These are phyloP conservation scores for Rhizomucor miehei DNA, from an alignment of 371 early-diverging fungal species.

Conservation along the genomic window DNA sequence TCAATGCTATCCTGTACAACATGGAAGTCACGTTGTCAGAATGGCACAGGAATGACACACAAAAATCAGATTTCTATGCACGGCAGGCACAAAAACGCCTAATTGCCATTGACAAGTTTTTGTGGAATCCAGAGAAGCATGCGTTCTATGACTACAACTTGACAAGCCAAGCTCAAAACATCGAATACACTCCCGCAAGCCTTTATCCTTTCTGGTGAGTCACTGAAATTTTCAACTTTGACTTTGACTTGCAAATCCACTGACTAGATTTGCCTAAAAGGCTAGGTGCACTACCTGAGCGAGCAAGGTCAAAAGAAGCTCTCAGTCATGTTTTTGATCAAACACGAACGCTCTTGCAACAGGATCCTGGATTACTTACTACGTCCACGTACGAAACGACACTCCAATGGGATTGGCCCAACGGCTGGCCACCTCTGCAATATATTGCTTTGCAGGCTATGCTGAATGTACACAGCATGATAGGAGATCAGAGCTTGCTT, in stretches of 20 bases:
- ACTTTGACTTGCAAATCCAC: background rate
- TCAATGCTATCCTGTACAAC: conserved; percentile 81
- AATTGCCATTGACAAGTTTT: conserved; percentile 42
- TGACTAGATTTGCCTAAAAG: conserved; percentile 10
- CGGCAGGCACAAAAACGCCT: conserved; percentile 34
- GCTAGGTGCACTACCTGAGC: conserved; percentile 39
- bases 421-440: conserved; percentile 73
- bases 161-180: conserved; percentile 24
- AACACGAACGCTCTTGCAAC: conserved; percentile 20
- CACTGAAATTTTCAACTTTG: background rate
- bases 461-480: conserved; percentile 22
- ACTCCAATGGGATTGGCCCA: conserved; percentile 90
- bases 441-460: conserved; percentile 58
- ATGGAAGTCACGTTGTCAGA: conserved; percentile 62
- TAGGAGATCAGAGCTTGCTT: conserved; percentile 4
- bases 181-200: conserved; percentile 39
- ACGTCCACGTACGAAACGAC: conserved; percentile 56
- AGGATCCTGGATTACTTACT: conserved; percentile 68
- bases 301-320: conserved; percentile 11
- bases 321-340: conserved; percentile 30
- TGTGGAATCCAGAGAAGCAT: conserved; percentile 46
- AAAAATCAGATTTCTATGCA: conserved; percentile 28
- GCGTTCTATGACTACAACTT: conserved; percentile 60
- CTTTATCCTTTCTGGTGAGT: conserved; percentile 44
- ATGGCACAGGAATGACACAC: conserved; percentile 36